Percentiles rank a stretch among this genome's conserved stretches.
Conservation (phyloP, 2,329 filamentous ascomycete genomes). For the Colletotrichum lupini region DNA sequence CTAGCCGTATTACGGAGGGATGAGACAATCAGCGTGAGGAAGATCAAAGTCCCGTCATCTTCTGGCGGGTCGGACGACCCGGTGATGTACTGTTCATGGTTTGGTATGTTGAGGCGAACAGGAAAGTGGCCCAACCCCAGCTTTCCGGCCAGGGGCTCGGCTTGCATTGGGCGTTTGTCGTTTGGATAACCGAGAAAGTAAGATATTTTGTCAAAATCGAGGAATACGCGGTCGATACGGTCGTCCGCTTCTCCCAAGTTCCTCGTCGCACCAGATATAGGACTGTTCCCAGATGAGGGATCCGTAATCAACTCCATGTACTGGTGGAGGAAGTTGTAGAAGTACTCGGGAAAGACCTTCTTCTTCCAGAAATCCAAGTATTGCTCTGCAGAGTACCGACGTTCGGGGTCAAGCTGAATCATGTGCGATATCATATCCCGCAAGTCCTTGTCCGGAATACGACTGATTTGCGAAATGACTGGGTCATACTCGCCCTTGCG, state of each 20-base stretch:
- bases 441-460: conserved; percentile 88
- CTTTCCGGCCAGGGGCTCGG: conserved; percentile 53
- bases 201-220: conserved; percentile 97
- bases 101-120: conserved; percentile 86
- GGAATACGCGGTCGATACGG: conserved; percentile 90
- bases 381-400: conserved; percentile 91
- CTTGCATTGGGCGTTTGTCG: conserved; percentile 41
- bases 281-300: conserved; percentile 81
- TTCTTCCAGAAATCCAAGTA: conserved; percentile 90
- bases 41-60: conserved; percentile 93
- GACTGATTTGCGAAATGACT: conserved; percentile 80
- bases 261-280: conserved; percentile 73
- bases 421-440: conserved; percentile 93
- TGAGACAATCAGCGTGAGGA: conserved; percentile 88
- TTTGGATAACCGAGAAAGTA: conserved; percentile 83
- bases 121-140: conserved; percentile 77
- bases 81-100: conserved; percentile 78
- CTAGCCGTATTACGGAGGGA: conserved; percentile 91
- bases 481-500: conserved; percentile 93
- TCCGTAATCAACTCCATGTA: conserved; percentile 98
- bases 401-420: conserved; percentile 94
- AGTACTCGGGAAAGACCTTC: conserved; percentile 95
- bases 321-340: conserved; percentile 96
- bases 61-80: conserved; percentile 69
- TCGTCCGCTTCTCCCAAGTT: conserved; percentile 92